These are phyloP conservation scores for Exophiala bonariae DNA, from an alignment of 2,329 filamentous ascomycete species.

Conservation along the genomic window DNA sequence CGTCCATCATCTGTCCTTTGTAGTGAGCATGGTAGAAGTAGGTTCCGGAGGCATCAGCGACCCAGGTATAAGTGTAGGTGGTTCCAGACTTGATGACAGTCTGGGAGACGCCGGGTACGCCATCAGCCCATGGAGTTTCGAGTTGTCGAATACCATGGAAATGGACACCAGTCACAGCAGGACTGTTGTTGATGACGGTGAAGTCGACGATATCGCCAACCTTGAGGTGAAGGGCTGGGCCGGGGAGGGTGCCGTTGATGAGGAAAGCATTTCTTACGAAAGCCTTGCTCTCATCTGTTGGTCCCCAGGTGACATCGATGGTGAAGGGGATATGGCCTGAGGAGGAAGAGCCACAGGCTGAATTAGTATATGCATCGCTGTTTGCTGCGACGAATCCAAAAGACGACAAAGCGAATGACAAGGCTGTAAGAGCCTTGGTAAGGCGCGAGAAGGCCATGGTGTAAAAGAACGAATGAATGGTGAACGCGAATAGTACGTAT, in stretches of 20 bases:
- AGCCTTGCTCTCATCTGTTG: slow-evolving; percentile 41
- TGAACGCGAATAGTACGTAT: neutral
- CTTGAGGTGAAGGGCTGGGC: slow-evolving; percentile 71
- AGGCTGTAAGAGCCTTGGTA: slow-evolving; percentile 1
- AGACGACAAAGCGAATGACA: slow-evolving; percentile 1
- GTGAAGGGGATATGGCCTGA: slow-evolving; percentile 30
- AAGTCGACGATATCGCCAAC: slow-evolving; percentile 72
- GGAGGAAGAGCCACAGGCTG: slow-evolving; percentile 7
- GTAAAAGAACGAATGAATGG: neutral
- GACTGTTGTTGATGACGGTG: slow-evolving; percentile 66
- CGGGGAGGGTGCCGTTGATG: slow-evolving; percentile 74
- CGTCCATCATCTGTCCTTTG: slow-evolving; percentile 66
- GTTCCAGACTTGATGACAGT: slow-evolving; percentile 65
- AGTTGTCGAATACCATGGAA: slow-evolving; percentile 80
- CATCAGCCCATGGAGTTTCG: slow-evolving; percentile 74
- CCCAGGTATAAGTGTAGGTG: slow-evolving; percentile 61
- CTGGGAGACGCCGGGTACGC: slow-evolving; percentile 66
- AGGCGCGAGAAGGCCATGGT: slow-evolving; percentile 1
- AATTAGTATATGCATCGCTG: neutral
- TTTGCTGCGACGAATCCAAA: neutral
- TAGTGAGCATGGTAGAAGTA: slow-evolving; percentile 71
- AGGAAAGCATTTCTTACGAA: slow-evolving; percentile 59
- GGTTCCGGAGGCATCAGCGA: slow-evolving; percentile 53
- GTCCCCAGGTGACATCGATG: slow-evolving; percentile 36
- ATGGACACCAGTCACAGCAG: slow-evolving; percentile 67